Percentiles rank a stretch among this genome's conserved stretches.
These are phyloP conservation scores for Penicillium sumatraense DNA, from an alignment of 2,329 filamentous ascomycete species.

Conservation along the genomic window DNA sequence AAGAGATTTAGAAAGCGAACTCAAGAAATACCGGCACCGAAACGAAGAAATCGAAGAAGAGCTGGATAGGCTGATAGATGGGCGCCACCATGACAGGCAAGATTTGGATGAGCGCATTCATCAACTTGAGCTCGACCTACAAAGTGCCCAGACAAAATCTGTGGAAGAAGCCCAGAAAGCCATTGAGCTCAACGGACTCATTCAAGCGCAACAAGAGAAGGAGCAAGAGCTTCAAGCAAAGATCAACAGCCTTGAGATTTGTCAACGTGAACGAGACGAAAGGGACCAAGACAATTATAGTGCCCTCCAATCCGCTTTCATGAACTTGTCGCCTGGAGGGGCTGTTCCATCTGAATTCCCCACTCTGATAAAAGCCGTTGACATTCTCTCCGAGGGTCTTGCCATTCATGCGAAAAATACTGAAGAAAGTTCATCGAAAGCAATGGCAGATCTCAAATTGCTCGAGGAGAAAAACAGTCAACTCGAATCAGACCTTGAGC, in stretches of 20 bases:
- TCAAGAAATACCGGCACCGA: conserved; percentile 73
- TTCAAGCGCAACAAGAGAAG: conserved; percentile 62
- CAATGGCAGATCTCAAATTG: conserved; percentile 67
- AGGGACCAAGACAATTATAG: conserved; percentile 57
- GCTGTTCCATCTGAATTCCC: conserved; percentile 60
- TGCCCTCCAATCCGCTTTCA: conserved; percentile 63
- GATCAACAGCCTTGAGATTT: conserved; percentile 56
- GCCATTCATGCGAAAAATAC: conserved; percentile 63
- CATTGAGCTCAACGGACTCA: conserved; percentile 58
- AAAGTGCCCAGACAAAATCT: conserved; percentile 58
- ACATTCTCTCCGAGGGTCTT: conserved; percentile 62
- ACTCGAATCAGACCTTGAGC: conserved; percentile 62
- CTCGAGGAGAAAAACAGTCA: conserved; percentile 60
- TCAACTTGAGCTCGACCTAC: conserved; percentile 72
- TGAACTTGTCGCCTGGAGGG: conserved; percentile 60
- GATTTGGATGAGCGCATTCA: conserved; percentile 71
- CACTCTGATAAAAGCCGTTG: conserved; percentile 64
- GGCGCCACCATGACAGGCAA: conserved; percentile 78
- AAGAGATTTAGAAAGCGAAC: conserved; percentile 79
- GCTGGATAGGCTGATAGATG: conserved; percentile 81
- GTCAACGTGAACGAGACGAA: conserved; percentile 57
- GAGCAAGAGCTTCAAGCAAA: conserved; percentile 36
- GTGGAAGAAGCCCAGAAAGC: conserved; percentile 47
- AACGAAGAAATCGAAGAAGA: conserved; percentile 92
- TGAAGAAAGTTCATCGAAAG: conserved; percentile 63